Conservation (phyloP, 1,284 basidiomycete genomes). For the Heterobasidion occidentale region DNA sequence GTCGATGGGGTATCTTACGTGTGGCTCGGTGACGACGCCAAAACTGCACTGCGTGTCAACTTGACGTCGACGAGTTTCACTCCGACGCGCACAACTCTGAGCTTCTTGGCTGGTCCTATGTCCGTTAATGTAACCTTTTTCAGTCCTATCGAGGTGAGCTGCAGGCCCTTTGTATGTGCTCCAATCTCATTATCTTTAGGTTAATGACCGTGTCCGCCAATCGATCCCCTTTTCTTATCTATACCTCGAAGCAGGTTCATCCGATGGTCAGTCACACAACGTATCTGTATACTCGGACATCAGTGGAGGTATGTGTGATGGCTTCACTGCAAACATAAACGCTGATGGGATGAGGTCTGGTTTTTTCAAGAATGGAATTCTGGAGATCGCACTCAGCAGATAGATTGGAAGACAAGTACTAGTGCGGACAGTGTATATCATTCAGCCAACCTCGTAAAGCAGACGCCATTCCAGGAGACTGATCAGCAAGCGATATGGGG, state of each 20-base stretch:
- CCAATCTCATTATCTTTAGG: conserved; percentile 10
- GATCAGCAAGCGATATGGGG: conserved; percentile 10
- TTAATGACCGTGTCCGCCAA: conserved; percentile 23
- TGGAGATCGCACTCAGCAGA: conserved; percentile 1
- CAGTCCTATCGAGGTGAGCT: conserved; percentile 21
- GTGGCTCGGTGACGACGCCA: conserved; percentile 1
- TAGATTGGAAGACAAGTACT: neutral
- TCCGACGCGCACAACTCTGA: conserved; percentile 17
- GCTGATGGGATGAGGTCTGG: neutral
- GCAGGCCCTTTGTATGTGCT: neutral
- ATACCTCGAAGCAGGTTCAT: conserved; percentile 18
- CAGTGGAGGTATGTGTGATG: conserved; percentile 12
- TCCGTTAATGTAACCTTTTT: conserved; percentile 18
- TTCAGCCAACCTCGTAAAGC: neutral
- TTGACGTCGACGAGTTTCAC: conserved; percentile 13
- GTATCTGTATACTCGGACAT: conserved; percentile 29
- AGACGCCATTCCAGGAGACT: conserved; percentile 4
- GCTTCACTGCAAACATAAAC: neutral
- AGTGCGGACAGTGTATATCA: conserved; percentile 5
- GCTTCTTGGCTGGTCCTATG: conserved; percentile 15
- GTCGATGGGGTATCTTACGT: conserved; percentile 8
- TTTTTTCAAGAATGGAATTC: conserved; percentile 10
- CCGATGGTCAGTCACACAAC: conserved; percentile 21
- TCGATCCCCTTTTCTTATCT: conserved; percentile 26
- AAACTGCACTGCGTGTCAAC: conserved; percentile 4